Conservation (phyloP, 352 stramenopile genomes). For the Phytophthora capsici region DNA sequence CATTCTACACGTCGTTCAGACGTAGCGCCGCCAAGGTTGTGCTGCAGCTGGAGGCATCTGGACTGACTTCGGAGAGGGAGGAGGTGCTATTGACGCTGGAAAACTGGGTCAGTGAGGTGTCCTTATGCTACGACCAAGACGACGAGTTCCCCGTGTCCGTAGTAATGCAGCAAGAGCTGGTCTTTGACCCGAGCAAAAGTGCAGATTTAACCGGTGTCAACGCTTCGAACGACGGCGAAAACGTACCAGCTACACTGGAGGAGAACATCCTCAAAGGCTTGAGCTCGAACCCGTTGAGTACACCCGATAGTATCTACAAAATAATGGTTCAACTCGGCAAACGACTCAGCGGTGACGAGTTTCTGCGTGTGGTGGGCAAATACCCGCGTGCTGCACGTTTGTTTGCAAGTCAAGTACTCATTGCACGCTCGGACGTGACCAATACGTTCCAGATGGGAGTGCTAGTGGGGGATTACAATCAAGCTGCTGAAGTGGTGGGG, state of each 20-base stretch:
- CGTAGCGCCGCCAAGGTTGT: conserved; percentile 43
- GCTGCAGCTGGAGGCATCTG: conserved; percentile 29
- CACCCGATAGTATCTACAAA: conserved; percentile 52
- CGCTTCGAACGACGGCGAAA: neutral
- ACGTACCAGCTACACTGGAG: conserved; percentile 37
- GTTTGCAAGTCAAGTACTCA: conserved; percentile 49
- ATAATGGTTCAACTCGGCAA: conserved; percentile 43
- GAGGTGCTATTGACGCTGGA: conserved; percentile 53
- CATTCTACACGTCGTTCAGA: conserved; percentile 47
- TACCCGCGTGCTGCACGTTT: conserved; percentile 55
- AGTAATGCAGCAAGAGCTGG: conserved; percentile 44
- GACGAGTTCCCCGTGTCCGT: conserved; percentile 48
- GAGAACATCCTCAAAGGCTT: conserved; percentile 57
- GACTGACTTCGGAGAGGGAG: conserved; percentile 21
- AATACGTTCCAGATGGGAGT: conserved; percentile 42
- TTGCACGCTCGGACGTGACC: conserved; percentile 36
- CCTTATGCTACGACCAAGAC: conserved; percentile 45
- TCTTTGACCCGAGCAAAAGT: conserved; percentile 6
- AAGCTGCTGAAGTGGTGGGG: conserved; percentile 45
- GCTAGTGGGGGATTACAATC: conserved; percentile 31
- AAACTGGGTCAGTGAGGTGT: conserved; percentile 56
- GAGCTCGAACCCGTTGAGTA: conserved; percentile 52
- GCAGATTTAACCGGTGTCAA: conserved; percentile 1
- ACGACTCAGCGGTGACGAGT: conserved; percentile 36
- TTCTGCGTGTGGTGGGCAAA: conserved; percentile 45